phyloP scores from a whole-genome alignment of 805 yeast genomes.

The Candida pseudofarinosa region DNA sequence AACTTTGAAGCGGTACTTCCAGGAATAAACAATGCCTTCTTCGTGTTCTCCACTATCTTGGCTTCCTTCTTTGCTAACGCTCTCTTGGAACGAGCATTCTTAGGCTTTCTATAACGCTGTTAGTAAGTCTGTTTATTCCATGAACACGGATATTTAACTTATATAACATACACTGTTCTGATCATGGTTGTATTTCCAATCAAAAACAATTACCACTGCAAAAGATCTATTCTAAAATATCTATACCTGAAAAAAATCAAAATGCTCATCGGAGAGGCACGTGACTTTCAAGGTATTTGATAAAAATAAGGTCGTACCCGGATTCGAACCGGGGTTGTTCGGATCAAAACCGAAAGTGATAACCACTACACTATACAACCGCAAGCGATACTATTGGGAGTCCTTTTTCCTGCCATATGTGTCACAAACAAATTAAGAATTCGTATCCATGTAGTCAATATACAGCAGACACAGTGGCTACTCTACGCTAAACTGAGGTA shows the following conservation, averaged over 20 bases:
- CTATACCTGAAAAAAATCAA: constrained; percentile 2
- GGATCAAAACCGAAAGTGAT: constrained; percentile 81
- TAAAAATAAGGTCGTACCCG: constrained; percentile 63
- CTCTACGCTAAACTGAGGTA: no score
- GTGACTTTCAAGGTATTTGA: background rate
- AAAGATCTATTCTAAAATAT: no score
- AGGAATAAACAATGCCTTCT: constrained; percentile 86
- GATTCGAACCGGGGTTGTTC: constrained; percentile 81
- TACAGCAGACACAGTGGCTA: no score
- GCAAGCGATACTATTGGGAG: background rate
- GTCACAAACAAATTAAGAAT: background rate
- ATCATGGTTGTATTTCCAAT: constrained; percentile 19
- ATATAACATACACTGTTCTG: constrained; percentile 32
- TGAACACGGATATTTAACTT: background rate
- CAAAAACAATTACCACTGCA: no score
- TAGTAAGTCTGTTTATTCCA: constrained; percentile 4
- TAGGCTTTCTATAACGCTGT: constrained; percentile 53
- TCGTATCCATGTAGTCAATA: no score
- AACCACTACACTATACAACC: constrained; percentile 73
- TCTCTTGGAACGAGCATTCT: constrained; percentile 92
- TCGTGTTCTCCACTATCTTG: constrained; percentile 83
- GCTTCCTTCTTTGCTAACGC: constrained; percentile 87
- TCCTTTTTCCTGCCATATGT: background rate
- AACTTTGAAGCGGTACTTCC: constrained; percentile 77
- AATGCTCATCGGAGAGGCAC: constrained; percentile 5